Evolutionary conservation across 352 stramenopile species (phyloP), one percentile per base, ranked within the genome.

Genomic region (Pythium scleroteichum): DNA sequence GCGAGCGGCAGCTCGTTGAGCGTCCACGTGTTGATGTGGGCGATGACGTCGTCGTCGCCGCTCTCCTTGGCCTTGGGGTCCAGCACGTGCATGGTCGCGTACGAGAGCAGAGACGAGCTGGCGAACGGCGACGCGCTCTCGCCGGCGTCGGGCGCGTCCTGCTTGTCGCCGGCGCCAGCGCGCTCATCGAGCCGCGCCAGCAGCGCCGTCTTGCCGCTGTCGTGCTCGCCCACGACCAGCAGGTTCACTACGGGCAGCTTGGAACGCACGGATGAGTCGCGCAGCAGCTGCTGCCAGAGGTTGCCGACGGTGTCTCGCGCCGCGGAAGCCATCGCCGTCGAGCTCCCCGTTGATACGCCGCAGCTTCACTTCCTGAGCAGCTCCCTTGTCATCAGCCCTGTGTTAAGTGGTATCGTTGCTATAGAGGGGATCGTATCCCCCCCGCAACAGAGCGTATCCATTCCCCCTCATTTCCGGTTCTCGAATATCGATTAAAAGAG

Each of bases 231-330:
- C 41, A 88, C 81, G 41, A 94, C 48, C 22, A 94, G 66, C 56
- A 94, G 62, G 56, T 87, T 85, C 39, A 69, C 82, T 3, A 52
- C 66, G 38, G 85, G 85, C 26, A 94, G 76, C 66, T 85, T 84
- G 48, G 76, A 78, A 46, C 85, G 82, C 71, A 90, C 83, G 32
- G 82, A 92, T 65, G 74, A 88, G 54, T 92, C 82, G 51, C 82
- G 79, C 57, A 94, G 80, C 69, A 94, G 84, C 68, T 90, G 80
- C 69, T 94, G 82, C 85, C 85, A 94, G 35, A 90, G 69, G 68
- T 92, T 88, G 40, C 58, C 62, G 40, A 17, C 4, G 20, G 44
- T 48, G 20, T 58, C 40, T 17, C 56, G 55, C 44, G 49, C 22
- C 13, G 57, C 35, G 23, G 50, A 26, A 42, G 54, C 32, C 41